Base-by-base conservation (phyloP, 176 grass and related monocot species). In the Oryza glaberrima region DNA sequence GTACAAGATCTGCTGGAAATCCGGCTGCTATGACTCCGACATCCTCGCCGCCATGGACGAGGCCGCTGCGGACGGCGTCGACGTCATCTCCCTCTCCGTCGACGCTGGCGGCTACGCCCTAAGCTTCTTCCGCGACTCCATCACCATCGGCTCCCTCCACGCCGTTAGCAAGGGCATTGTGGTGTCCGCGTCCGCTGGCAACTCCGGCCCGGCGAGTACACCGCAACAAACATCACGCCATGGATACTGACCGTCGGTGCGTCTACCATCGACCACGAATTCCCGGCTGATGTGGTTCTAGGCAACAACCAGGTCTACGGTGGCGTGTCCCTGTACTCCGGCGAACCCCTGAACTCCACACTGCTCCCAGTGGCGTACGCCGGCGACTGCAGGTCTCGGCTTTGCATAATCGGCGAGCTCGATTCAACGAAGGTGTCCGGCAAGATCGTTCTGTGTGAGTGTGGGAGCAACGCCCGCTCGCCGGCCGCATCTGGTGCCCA, bases 1-100 rank as follows among this genome's bases (percentile, higher is more conserved):
- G 17, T 97, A 97, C 92, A 97, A 97, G 89, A 97, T 97, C 88
- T 97, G 92, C 83, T 94, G 94, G 94, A 30, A 34, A 13, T 54
- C 74, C 20, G 95, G 92, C 20, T 97, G 95, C 88, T 88, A 71
- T 19, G 95, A 97, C 86, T 97, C 92, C 12, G 92, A 94, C 78
- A 94, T 97, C 77, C 92, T 97, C 46, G 94, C 94, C 5, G 92
- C 94, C 23, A 78, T 97, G 23, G 92, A 97, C 38, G 88, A 93
- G 63, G 94, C 92, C 30, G 77, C 92, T 20, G 92, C 64, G 17
- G 92, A 97, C 36, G 90, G 92, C n/a, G 90, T 87, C 25, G 58
- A 97, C 69, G 88, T 94, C 65, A 97, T 97, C 83, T 97, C 95
- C 9, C 86, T 97, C 52, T 97, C 88, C 11, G 92, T 94, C 28